Conservation (phyloP, 176 grass and related monocot species). For the Carex littledalei region DNA sequence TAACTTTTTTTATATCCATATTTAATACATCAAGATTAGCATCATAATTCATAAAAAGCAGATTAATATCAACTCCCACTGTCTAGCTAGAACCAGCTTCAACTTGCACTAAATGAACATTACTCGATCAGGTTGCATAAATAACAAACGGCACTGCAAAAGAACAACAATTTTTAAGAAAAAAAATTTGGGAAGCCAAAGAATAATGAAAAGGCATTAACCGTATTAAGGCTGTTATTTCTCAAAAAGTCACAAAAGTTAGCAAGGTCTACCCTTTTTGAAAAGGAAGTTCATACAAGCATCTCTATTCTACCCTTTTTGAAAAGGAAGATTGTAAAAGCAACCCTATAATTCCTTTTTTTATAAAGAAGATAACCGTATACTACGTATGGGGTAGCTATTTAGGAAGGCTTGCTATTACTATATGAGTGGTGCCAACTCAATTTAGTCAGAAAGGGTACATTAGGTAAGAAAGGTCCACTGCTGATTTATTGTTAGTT, state of each 20-base stretch:
- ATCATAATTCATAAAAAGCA: not conserved
- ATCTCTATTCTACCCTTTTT: not conserved
- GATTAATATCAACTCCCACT: not conserved
- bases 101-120: not conserved
- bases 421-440: not conserved
- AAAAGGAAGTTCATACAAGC: not conserved
- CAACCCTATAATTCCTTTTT: not conserved
- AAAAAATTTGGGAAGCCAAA: not conserved
- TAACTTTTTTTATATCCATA: not conserved
- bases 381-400: not conserved
- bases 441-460: not conserved
- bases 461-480: not conserved
- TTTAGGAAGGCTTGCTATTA: not conserved
- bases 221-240: not conserved
- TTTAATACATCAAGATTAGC: not conserved
- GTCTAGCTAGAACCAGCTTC: not conserved
- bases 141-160: slow-evolving; percentile 62
- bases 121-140: slow-evolving; percentile 30
- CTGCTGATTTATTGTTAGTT: not conserved
- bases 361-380: not conserved
- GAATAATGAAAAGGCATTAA: not conserved
- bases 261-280: not conserved
- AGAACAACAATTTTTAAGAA: not conserved
- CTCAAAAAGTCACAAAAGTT: not conserved
- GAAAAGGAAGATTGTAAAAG: not conserved